Conservation (phyloP, 1,139 yeast species). For the Taphrina wiesneri region DNA sequence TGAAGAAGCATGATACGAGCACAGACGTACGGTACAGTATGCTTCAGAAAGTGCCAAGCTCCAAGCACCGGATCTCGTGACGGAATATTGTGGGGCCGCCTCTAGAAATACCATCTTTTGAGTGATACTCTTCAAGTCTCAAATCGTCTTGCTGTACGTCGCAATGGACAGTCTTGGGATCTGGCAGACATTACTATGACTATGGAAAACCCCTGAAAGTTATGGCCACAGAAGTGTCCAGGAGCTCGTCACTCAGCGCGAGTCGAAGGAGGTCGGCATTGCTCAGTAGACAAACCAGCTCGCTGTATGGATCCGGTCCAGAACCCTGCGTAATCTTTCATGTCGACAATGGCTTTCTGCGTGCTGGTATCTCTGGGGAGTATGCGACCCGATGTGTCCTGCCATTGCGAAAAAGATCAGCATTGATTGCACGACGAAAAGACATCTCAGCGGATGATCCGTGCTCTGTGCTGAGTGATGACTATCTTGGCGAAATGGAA, state of each 20-base stretch:
- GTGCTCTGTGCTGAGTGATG: neutral
- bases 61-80: neutral
- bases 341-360: slow-evolving; percentile 9
- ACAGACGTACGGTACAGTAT: no score
- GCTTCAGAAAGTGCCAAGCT: no score
- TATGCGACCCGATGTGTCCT: slow-evolving; percentile 26
- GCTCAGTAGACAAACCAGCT: neutral
- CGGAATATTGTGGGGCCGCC: neutral
- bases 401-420: neutral
- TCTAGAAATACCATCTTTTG: neutral
- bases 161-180: neutral
- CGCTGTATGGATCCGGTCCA: slow-evolving; percentile 15
- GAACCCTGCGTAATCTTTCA: slow-evolving; percentile 27
- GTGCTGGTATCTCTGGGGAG: slow-evolving; percentile 35
- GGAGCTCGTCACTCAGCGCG: neutral
- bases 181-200: no score
- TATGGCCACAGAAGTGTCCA: neutral
- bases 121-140: no score
- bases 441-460: neutral
- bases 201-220: no score
- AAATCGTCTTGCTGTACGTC: neutral
- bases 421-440: neutral
- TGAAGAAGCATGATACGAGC: no score
- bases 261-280: neutral
- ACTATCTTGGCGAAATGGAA: slow-evolving; percentile 10